These are phyloP conservation scores for Penicillium sp. DNA, from an alignment of 2,329 filamentous ascomycete genomes.

Conservation along the genomic window DNA sequence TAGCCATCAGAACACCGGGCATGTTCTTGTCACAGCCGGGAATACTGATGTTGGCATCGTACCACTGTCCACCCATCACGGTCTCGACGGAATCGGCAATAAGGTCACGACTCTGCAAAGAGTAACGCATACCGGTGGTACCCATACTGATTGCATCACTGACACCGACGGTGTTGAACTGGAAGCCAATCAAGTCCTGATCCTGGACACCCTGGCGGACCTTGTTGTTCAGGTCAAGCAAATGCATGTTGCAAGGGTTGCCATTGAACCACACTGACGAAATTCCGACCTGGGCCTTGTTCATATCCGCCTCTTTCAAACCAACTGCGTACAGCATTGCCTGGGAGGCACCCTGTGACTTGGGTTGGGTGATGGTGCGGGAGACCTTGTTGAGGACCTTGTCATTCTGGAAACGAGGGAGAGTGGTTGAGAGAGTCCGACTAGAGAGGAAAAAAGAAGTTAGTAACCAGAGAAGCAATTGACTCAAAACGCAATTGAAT, in stretches of 20 bases:
- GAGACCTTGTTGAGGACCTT: constrained; percentile 78
- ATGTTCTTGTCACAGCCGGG: constrained; percentile 99
- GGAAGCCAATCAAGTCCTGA: constrained; percentile 84
- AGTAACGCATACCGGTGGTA: constrained; percentile 94
- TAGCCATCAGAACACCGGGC: constrained; percentile 88
- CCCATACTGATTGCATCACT: constrained; percentile 99
- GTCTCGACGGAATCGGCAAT: constrained; percentile 99
- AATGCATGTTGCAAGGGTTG: constrained; percentile 99
- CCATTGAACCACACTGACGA: constrained; percentile 98
- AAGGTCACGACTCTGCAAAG: constrained; percentile 88
- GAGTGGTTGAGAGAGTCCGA: constrained; percentile 45
- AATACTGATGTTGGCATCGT: constrained; percentile 94
- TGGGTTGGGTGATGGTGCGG: constrained; percentile 85
- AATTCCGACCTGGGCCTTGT: constrained; percentile 96
- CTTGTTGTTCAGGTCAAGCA: constrained; percentile 81
- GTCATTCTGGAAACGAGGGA: constrained; percentile 48
- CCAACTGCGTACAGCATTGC: constrained; percentile 98
- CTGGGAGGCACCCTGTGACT: constrained; percentile 96
- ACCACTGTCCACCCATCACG: constrained; percentile 98
- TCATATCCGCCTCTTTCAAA: constrained; percentile 80
- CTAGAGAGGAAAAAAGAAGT: constrained; percentile 21
- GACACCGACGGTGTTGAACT: constrained; percentile 99
- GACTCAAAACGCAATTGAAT: not conserved
- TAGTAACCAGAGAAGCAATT: constrained; percentile 5
- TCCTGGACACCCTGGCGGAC: constrained; percentile 71